A percentile compares a stretch with the other conserved stretches of the same genome.
Evolutionary conservation across 305 asterid genomes (phyloP).

Genomic region (Fraxinus sp.): DNA sequence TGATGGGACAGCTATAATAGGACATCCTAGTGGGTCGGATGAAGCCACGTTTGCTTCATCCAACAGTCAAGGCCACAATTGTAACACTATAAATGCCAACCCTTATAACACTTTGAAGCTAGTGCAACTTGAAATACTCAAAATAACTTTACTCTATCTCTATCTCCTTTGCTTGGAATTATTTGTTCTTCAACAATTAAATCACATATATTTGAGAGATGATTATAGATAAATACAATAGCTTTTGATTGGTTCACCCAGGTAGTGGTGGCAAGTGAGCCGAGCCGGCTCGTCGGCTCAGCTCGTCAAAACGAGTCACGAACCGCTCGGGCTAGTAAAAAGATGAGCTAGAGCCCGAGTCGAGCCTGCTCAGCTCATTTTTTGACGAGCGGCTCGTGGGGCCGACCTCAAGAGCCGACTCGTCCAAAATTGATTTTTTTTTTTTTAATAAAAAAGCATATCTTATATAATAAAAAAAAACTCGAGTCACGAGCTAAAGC

Average conservation of each 20-base stretch:
- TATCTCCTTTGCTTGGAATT: neutral
- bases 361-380: too few relatives aligned
- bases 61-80: neutral
- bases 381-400: too few relatives aligned
- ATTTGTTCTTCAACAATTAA: neutral
- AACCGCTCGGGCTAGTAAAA: too few relatives aligned
- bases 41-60: neutral
- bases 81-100: neutral
- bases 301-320: too few relatives aligned
- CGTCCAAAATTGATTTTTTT: too few relatives aligned
- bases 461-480: too few relatives aligned
- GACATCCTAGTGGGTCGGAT: neutral
- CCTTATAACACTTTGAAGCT: neutral
- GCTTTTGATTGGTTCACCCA: neutral
- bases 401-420: too few relatives aligned
- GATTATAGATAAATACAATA: neutral
- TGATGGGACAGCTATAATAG: neutral
- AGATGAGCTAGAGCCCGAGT: too few relatives aligned
- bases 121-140: neutral
- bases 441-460: too few relatives aligned
- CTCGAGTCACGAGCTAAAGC: too few relatives aligned
- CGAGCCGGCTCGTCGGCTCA: too few relatives aligned
- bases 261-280: neutral
- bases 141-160: neutral
- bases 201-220: neutral